phyloP scores from a whole-genome alignment of 306 rosid genomes.

The Psophocarpus tetragonolobus region DNA sequence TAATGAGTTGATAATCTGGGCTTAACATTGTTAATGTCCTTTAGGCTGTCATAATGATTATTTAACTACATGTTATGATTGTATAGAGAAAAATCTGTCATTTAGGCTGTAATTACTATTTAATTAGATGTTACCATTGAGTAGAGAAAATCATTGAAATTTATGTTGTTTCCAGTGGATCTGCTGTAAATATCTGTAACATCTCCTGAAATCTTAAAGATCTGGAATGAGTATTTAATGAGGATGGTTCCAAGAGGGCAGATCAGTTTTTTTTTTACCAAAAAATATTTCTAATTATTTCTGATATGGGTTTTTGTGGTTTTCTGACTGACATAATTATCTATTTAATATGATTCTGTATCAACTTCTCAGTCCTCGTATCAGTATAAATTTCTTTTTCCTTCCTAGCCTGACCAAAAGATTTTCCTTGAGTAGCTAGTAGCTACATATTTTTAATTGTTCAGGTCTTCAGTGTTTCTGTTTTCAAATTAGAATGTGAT shows the following conservation, averaged over 20 bases:
- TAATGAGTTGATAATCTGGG: background rate
- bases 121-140: background rate
- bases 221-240: background rate
- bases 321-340: background rate
- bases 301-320: background rate
- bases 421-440: background rate
- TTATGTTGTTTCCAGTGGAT: background rate
- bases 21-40: background rate
- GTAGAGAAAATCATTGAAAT: background rate
- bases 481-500: background rate
- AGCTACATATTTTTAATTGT: background rate
- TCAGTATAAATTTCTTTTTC: background rate
- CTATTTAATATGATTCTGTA: slow-evolving; percentile 12
- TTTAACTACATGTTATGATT: background rate
- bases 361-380: slow-evolving; percentile 3
- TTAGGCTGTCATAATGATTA: background rate
- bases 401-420: background rate
- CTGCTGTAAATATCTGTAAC: background rate
- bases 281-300: background rate
- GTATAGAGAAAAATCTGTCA: background rate
- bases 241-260: background rate
- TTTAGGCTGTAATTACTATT: background rate
- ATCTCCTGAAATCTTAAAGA: background rate
- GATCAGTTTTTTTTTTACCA: background rate
- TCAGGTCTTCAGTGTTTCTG: background rate